A percentile compares a stretch with the other conserved stretches of the same genome.
Conservation (phyloP, 2,329 filamentous ascomycete species). For the Cladosporium colombiae region DNA sequence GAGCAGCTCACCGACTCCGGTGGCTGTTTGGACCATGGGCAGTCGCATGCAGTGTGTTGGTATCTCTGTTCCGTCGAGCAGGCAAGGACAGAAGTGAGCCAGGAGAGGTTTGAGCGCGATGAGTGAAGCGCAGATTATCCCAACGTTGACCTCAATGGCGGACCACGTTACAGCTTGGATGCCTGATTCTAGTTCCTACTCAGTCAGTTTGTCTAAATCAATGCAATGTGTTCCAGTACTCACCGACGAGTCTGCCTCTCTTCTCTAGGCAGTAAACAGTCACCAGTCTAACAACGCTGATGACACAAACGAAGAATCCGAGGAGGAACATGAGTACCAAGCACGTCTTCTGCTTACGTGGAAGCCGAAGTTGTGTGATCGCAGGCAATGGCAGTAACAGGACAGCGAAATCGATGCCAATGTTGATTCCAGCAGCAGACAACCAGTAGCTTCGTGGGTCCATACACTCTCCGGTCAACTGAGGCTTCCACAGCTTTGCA, state of each 20-base stretch:
- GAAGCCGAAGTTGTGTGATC: constrained; percentile 43
- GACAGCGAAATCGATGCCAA: constrained; percentile 47
- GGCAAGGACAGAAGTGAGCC: constrained; percentile 37
- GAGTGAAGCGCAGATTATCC: constrained; percentile 48
- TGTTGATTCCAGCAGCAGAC: constrained; percentile 48
- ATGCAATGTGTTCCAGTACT: not conserved
- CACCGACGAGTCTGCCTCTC: constrained; percentile 28
- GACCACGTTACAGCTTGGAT: constrained; percentile 45
- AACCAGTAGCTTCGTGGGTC: constrained; percentile 45
- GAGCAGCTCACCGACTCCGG: not conserved
- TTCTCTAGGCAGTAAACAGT: constrained; percentile 28
- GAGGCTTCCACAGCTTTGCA: constrained; percentile 44
- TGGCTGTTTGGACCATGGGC: constrained; percentile 10
- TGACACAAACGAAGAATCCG: constrained; percentile 40
- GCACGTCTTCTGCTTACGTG: constrained; percentile 44
- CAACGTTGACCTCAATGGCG: constrained; percentile 45
- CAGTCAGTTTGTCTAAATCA: constrained; percentile 19
- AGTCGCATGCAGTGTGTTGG: constrained; percentile 28
- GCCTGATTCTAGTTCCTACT: constrained; percentile 32
- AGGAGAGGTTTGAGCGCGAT: constrained; percentile 47
- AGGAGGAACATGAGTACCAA: constrained; percentile 48
- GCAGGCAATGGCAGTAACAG: constrained; percentile 49
- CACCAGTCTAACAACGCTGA: constrained; percentile 30
- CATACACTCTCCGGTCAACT: constrained; percentile 39
- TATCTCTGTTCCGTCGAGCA: constrained; percentile 30